These are phyloP conservation scores for Triticum timopheevii DNA, from an alignment of 176 grass and related monocot genomes.

Conservation along the genomic window DNA sequence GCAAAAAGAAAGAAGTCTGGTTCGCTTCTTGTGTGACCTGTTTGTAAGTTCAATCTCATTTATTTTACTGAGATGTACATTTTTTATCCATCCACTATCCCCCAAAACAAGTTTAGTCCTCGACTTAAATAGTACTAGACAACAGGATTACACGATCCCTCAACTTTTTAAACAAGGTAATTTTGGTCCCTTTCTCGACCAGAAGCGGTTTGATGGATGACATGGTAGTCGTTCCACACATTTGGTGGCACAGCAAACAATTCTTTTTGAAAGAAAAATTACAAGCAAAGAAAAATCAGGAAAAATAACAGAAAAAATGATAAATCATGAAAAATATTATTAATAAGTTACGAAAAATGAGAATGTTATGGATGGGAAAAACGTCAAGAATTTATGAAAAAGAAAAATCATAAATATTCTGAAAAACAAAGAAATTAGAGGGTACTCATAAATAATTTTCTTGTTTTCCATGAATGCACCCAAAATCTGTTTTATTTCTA, in stretches of 20 bases:
- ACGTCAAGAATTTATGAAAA: neutral
- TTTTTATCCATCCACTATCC: neutral
- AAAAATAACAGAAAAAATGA: neutral
- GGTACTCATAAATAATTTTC: neutral
- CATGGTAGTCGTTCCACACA: neutral
- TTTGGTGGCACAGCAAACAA: too few relatives aligned
- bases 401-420: neutral
- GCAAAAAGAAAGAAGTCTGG: neutral
- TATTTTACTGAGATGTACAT: slow-evolving; percentile 4
- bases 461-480: neutral
- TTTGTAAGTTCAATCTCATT: neutral
- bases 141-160: neutral
- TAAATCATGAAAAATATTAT: neutral
- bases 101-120: neutral
- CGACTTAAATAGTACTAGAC: neutral
- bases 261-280: too few relatives aligned
- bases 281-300: too few relatives aligned
- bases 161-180: neutral
- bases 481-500: neutral
- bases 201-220: neutral
- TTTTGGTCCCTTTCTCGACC: neutral
- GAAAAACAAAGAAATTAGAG: neutral
- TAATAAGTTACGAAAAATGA: neutral
- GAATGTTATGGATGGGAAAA: neutral
- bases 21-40: neutral